A percentile compares a stretch with the other conserved stretches of the same genome.
These are phyloP conservation scores for Ustilago tritici DNA, from an alignment of 1,284 basidiomycete species.

Conservation along the genomic window DNA sequence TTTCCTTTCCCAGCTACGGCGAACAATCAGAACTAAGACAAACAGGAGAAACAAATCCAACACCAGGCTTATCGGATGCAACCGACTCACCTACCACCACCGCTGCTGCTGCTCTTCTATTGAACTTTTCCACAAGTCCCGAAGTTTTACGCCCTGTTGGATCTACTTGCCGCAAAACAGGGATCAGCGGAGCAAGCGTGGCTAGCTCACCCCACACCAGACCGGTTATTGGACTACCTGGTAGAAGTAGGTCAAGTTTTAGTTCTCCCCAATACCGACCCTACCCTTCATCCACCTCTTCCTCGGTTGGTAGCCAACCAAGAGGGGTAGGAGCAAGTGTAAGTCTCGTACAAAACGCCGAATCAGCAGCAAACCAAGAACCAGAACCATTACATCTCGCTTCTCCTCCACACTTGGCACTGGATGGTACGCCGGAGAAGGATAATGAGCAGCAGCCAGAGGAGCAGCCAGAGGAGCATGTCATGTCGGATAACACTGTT, in stretches of 20 bases:
- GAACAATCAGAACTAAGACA: conserved; percentile 34
- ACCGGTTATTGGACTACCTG: conserved; percentile 11
- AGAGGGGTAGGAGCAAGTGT: not conserved
- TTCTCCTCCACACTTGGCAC: conserved; percentile 27
- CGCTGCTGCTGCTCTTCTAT: conserved; percentile 37
- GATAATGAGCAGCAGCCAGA: conserved; percentile 5
- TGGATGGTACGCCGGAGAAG: conserved; percentile 19
- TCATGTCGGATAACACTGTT: conserved; percentile 20
- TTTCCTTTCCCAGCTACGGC: conserved; percentile 28
- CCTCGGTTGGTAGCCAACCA: not conserved
- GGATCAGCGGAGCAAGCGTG: not conserved
- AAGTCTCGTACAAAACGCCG: not conserved
- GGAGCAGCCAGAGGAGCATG: no score
- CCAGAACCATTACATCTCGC: conserved; percentile 15
- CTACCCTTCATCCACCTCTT: not conserved
- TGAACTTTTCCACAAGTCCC: conserved; percentile 54
- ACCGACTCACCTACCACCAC: conserved; percentile 14
- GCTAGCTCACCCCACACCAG: conserved; percentile 14
- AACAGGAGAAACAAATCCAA: conserved; percentile 7
- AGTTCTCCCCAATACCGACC: conserved; percentile 33
- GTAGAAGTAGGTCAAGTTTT: conserved; percentile 19
- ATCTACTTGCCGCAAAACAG: not conserved
- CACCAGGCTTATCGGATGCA: conserved; percentile 27
- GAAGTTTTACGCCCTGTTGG: conserved; percentile 50
- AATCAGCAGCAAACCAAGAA: conserved; percentile 1